These are phyloP conservation scores for Keqinozyma sinolaborantium DNA, from an alignment of 1,139 yeast genomes.

Conservation along the genomic window DNA sequence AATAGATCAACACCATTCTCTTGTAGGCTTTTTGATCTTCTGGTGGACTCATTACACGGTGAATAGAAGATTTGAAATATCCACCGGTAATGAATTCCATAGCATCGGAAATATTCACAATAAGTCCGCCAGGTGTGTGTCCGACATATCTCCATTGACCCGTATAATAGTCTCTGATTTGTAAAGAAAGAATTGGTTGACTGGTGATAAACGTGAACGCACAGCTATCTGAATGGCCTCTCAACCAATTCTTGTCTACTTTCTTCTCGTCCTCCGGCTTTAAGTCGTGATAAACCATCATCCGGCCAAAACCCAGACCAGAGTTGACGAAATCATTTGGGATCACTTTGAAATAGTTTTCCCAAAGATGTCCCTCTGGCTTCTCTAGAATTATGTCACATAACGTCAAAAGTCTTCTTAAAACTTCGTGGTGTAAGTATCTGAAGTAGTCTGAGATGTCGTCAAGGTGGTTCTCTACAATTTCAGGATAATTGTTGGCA, in stretches of 20 bases:
- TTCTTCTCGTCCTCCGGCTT: conserved; percentile 19
- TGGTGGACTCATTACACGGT: conserved; percentile 43
- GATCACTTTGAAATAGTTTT: conserved; percentile 24
- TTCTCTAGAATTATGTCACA: conserved; percentile 28
- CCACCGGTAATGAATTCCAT: conserved; percentile 49
- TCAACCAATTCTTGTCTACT: conserved; percentile 38
- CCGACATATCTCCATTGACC: conserved; percentile 47
- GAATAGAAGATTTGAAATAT: conserved; percentile 33
- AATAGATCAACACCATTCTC: conserved; percentile 43
- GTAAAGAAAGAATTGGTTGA: conserved; percentile 48
- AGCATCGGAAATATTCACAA: conserved; percentile 50
- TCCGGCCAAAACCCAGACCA: conserved; percentile 31
- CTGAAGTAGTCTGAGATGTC: conserved; percentile 26
- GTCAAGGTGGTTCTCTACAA: conserved; percentile 21
- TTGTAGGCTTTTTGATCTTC: conserved; percentile 33
- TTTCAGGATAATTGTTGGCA: conserved; percentile 22
- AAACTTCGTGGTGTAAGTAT: conserved; percentile 18
- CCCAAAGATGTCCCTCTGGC: conserved; percentile 30
- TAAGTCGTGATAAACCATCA: conserved; percentile 29
- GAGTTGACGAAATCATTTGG: conserved; percentile 18
- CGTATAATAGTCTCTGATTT: conserved; percentile 42
- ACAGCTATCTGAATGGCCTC: conserved; percentile 50
- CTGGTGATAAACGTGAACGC: conserved; percentile 48
- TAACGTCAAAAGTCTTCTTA: conserved; percentile 21
- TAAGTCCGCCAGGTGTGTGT: conserved; percentile 41